Base-by-base conservation (phyloP, 352 stramenopile genomes). In the Pseudoperonospora humuli region DNA sequence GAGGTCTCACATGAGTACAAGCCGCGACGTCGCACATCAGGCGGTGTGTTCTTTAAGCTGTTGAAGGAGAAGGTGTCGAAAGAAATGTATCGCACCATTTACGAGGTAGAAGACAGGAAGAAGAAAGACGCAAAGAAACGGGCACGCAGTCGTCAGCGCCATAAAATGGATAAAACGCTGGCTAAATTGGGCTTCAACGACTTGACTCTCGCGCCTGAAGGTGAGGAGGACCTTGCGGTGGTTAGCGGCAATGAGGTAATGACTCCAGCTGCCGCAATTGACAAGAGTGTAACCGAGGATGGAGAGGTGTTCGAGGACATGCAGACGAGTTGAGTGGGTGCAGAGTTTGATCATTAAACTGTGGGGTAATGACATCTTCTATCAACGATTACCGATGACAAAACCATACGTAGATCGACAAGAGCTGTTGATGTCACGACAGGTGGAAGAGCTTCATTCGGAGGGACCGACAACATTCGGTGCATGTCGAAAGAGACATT, bases 111-210 rank as follows among this genome's bases (percentile, higher is more conserved):
- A 45, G 64, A 80, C 25, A 43, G 66, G 24, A 67, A 81, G 40
- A 90, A 90, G 57, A 86, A 90, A 51, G 70, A 84, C 21, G 55
- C 60, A 25, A 82, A 84, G 59, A 84, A 84, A 38, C 61, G 64
- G 2, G 52, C 68, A 28, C 60, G 64, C 31, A 57, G 58, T 28
- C 65, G 68, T 13, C 57, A 63, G 25, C 56, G 71, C 8, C 71
- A 85, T 51, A 61, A 58, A 38, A 84, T 84, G 54, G 77, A 90
- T 43, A 70, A 56, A 14, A 76, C 67, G 19, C 54, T 90, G 45
- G 64, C 64, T 10, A 68, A 70, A 40, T 49, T 86, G 11, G 62
- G 74, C 25, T 71, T 84, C 15, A 59, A 78, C 21, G 66, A 73
- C 3, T 38, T 90, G 11, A 61, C 62, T 15, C 55, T 90, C 0